Conservation (phyloP, 2,329 filamentous ascomycete genomes). For the Parastagonospora nodorum region DNA sequence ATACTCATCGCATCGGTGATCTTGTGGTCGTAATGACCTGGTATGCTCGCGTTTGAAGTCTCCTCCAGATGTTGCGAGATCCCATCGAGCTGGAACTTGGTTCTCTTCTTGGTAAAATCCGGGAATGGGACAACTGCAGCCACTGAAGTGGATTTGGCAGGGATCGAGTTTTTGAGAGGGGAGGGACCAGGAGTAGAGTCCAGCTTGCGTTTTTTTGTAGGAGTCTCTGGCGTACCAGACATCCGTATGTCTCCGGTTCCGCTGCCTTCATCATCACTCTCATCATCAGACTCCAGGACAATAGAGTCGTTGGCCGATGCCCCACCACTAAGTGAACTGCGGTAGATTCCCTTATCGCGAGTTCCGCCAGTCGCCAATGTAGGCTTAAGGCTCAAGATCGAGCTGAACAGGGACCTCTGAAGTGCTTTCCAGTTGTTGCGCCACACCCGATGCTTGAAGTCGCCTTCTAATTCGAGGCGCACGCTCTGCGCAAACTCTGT, state of each 20-base stretch:
- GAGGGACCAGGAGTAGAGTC: conserved; percentile 7
- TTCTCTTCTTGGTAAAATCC: conserved; percentile 8
- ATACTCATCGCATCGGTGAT: conserved; percentile 40
- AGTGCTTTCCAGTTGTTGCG: conserved; percentile 51
- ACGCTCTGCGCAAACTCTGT: conserved; percentile 60
- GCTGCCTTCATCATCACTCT: conserved; percentile 9
- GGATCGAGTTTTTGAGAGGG: conserved; percentile 1
- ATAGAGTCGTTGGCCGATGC: conserved; percentile 22
- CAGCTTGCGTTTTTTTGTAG: conserved; percentile 42
- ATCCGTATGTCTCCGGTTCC: background rate
- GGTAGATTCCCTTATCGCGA: conserved; percentile 18
- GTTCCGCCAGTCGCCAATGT: conserved; percentile 14
- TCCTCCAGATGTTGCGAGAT: conserved; percentile 30
- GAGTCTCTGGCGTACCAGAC: conserved; percentile 12
- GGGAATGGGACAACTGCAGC: background rate
- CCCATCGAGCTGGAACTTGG: conserved; percentile 36
- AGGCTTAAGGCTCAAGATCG: conserved; percentile 35
- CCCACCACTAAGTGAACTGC: conserved; percentile 4
- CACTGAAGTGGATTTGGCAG: background rate
- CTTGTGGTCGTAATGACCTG: conserved; percentile 42
- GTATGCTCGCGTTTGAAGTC: conserved; percentile 35
- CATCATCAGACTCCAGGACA: conserved; percentile 23
- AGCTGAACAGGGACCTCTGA: conserved; percentile 59
- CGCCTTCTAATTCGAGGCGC: conserved; percentile 59
- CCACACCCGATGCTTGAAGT: conserved; percentile 48